Percentiles rank a stretch among this genome's conserved stretches.
Evolutionary conservation across 2,329 filamentous ascomycete species (phyloP).

Genomic region (Cryphonectria carpinicola): DNA sequence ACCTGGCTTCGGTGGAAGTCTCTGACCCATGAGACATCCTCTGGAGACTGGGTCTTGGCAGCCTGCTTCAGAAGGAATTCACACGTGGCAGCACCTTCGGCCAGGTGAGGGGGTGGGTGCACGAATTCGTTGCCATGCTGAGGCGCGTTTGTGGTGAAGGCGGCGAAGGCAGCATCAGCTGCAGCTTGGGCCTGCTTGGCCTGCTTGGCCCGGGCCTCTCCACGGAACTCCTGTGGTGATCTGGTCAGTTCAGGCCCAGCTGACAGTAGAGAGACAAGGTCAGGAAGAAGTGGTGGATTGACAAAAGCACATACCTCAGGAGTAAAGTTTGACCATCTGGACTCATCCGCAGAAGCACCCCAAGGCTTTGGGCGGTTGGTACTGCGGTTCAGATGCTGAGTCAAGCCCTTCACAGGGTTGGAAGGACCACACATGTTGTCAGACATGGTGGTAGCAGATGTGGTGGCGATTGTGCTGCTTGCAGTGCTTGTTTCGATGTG

Average conservation of each 20-base stretch:
- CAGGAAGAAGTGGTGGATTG: not conserved
- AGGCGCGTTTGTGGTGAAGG: constrained; percentile 16
- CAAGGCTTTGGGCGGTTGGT: constrained; percentile 58
- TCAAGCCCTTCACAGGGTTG: constrained; percentile 74
- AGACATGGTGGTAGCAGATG: constrained; percentile 44
- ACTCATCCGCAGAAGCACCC: not conserved
- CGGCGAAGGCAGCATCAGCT: constrained; percentile 22
- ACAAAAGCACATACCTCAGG: not conserved
- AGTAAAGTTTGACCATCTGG: not conserved
- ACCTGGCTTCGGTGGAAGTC: not conserved
- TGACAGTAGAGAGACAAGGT: not conserved
- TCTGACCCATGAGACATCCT: not conserved
- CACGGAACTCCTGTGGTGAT: constrained; percentile 32
- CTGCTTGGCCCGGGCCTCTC: constrained; percentile 17
- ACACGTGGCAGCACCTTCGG: not conserved
- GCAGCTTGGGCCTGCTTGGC: constrained; percentile 20
- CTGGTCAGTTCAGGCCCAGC: not conserved
- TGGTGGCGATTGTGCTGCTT: constrained; percentile 31
- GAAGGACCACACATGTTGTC: constrained; percentile 70
- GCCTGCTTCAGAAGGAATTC: too few species aligned
- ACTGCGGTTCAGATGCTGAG: constrained; percentile 70
- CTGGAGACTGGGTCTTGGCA: not conserved
- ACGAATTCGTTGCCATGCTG: not conserved
- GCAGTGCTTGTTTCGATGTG: not conserved
- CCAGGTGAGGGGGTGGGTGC: not conserved